Evolutionary conservation across 495 filamentous ascomycete species (phyloP), one percentile per base, ranked within the genome.

Genomic region (Penicillium roqueforti): DNA sequence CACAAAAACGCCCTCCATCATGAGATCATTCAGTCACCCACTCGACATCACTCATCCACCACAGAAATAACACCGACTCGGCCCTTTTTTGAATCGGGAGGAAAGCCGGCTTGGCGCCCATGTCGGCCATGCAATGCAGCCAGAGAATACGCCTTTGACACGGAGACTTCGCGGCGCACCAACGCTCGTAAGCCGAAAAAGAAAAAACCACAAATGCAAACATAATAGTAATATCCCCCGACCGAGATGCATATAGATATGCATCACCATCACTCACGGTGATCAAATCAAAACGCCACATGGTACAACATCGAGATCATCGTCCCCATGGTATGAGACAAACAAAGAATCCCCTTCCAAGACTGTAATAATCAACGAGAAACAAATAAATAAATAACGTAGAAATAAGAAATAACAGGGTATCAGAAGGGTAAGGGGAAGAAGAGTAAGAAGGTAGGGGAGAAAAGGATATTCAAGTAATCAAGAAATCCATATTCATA

Each of bases 401-500:
- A 44, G n/a, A 18, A 25, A 18, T 26, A 37, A 29, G 23, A 39
- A 48, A 42, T 29, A 13, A 37, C 42, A 38, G 32, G 53, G 53
- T 44, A 26, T 55, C 14, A 52, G 43, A 49, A 47, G 23, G 22
- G 39, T 28, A 40, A 44, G 7, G 36, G 16, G 16, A 19, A 53
- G 22, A 13, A 31, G 40, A 49, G 19, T 10, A n/a, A n/a, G n/a
- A 42, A 53, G 56, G 13, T 2, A 49, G 53, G 58, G 34, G 50
- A 28, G n/a, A 39, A n/a, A 49, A 47, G 44, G 37, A 54, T 6
- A 50, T 40, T 55, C 80, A 89, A 57, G 86, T 87, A 55, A 87
- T 83, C 41, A 93, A 74, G 68, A 96, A 95, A 69, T 95, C 89
- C 72, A 89, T 84, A 19, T 84, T 87, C 78, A 91, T 84, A 20